Evolutionary conservation across 2,329 filamentous ascomycete species (phyloP).

Genomic region (Xylaria digitata): DNA sequence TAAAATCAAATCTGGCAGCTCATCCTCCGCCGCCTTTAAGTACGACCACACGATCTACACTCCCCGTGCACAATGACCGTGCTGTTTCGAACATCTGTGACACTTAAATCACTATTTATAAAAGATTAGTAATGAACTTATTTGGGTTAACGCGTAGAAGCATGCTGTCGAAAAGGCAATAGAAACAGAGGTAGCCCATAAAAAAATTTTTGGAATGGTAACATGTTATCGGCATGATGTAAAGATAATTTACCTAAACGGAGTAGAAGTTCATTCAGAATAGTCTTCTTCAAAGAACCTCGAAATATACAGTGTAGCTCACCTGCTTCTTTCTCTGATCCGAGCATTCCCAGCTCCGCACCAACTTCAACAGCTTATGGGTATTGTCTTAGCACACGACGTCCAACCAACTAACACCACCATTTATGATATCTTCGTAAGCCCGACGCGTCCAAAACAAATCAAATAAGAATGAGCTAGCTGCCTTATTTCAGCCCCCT

Average conservation of each 20-base stretch:
- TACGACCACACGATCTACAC: not conserved
- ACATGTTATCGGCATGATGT: no score
- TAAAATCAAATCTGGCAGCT: not conserved
- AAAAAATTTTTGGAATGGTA: no score
- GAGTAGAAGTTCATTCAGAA: not conserved
- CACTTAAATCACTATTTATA: not conserved
- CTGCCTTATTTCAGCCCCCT: not conserved
- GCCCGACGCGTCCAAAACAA: not conserved
- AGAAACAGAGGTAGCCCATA: no score
- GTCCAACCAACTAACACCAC: not conserved
- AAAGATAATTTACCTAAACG: no score
- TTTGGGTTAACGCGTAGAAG: no score
- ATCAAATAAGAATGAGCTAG: not conserved
- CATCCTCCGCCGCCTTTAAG: not conserved
- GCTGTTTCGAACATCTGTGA: not conserved
- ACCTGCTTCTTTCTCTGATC: not conserved
- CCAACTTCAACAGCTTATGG: not conserved
- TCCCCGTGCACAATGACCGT: not conserved
- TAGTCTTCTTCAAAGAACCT: not conserved
- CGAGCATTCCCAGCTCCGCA: not conserved
- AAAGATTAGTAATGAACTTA: not conserved
- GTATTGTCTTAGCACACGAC: constrained; percentile 1
- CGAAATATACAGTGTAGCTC: not conserved
- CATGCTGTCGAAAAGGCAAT: not conserved
- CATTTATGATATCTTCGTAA: not conserved